Conservation (phyloP, 768 basidiomycete genomes). For the Lenzites betulinus region DNA sequence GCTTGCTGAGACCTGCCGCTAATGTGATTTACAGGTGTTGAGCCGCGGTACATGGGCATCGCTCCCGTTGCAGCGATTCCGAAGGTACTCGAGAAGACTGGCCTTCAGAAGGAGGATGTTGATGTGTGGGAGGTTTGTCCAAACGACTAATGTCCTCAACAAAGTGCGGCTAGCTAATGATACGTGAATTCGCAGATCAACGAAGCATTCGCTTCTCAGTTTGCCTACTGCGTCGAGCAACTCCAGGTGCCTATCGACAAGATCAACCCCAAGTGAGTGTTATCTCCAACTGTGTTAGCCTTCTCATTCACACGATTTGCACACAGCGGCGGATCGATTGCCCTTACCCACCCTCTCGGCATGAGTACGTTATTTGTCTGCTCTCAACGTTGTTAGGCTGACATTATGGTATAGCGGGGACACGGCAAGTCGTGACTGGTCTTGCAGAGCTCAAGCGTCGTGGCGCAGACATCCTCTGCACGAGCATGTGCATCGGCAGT, state of each 20-base stretch:
- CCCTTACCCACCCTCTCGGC: conserved; percentile 78
- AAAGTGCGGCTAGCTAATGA: not conserved
- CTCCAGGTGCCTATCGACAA: conserved; percentile 74
- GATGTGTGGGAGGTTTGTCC: conserved; percentile 69
- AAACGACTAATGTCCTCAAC: not conserved
- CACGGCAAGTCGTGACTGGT: conserved; percentile 88
- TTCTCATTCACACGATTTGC: not conserved
- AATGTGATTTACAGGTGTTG: conserved; percentile 51
- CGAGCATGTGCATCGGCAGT: conserved; percentile 81
- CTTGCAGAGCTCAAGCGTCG: conserved; percentile 76
- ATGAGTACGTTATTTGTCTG: conserved; percentile 59
- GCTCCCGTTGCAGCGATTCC: conserved; percentile 73
- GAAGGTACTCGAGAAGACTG: conserved; percentile 60
- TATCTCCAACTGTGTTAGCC: not conserved
- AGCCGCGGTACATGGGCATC: conserved; percentile 79
- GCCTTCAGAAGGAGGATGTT: conserved; percentile 70
- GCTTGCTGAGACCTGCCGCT: not conserved
- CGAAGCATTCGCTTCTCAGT: conserved; percentile 92
- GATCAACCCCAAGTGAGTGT: conserved; percentile 79
- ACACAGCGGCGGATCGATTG: conserved; percentile 79
- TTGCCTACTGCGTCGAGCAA: conserved; percentile 88
- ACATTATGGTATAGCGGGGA: conserved; percentile 55
- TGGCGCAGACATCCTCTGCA: conserved; percentile 71
- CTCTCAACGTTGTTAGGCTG: not conserved
- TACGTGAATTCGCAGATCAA: conserved; percentile 57